phyloP scores from a whole-genome alignment of 352 stramenopile species.

The Phytophthora podocarpi region DNA sequence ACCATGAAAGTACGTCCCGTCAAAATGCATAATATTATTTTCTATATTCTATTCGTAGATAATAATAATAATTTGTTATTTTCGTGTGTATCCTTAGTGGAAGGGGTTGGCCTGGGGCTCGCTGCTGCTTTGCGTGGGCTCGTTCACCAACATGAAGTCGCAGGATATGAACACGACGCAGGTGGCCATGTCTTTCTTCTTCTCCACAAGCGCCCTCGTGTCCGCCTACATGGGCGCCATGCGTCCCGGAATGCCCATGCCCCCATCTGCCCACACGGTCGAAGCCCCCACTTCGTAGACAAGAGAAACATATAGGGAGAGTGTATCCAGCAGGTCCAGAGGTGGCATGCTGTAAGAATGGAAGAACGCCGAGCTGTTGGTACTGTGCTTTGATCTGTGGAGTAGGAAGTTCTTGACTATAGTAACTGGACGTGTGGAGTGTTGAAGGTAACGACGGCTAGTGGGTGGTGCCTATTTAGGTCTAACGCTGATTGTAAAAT shows the following conservation, averaged over 20 bases:
- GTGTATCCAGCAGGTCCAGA: conserved; percentile 1
- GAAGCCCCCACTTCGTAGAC: conserved; percentile 24
- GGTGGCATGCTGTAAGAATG: conserved; percentile 27
- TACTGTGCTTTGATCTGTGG: conserved; percentile 11
- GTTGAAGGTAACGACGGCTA: conserved; percentile 11
- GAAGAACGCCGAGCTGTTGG: conserved; percentile 5
- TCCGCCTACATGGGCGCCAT: conserved; percentile 58
- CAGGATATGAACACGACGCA: conserved; percentile 65
- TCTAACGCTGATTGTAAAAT: conserved; percentile 2
- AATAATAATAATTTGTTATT: background rate
- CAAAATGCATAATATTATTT: too few relatives aligned
- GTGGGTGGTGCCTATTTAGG: conserved; percentile 21
- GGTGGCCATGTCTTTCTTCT: conserved; percentile 81
- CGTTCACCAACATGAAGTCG: conserved; percentile 68
- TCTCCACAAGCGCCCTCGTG: conserved; percentile 69
- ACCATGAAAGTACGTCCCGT: conserved; percentile 57
- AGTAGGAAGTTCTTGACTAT: background rate
- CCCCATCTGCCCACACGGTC: conserved; percentile 4
- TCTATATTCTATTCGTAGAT: background rate
- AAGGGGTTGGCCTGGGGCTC: conserved; percentile 71
- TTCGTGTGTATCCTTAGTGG: conserved; percentile 41
- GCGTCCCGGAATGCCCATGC: conserved; percentile 35
- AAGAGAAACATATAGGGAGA: conserved; percentile 4
- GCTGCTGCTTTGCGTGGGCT: conserved; percentile 66
- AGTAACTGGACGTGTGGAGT: too few relatives aligned